Conservation (phyloP, 164 flowering plant genomes). For the Tetrastigma voinierianum region DNA sequence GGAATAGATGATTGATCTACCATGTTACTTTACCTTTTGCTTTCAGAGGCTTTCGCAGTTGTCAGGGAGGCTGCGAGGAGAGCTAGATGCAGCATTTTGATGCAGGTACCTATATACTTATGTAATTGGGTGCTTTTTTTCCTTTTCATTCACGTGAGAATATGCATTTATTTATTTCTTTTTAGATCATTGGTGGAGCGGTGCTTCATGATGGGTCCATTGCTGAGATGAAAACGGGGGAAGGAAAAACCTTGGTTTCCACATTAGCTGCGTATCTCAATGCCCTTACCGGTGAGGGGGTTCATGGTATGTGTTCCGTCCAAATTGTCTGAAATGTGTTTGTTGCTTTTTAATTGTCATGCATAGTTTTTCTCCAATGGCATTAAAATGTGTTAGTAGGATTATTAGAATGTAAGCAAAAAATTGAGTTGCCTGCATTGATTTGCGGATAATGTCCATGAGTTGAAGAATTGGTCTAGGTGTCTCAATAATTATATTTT, state of each 20-base stretch:
- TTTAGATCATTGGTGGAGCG: conserved; percentile 93
- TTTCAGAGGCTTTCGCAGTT: conserved; percentile 95
- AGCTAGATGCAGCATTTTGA: conserved; percentile 99
- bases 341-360: background rate
- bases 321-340: background rate
- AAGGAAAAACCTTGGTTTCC: conserved; percentile 96
- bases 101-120: conserved; percentile 58
- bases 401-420: no score
- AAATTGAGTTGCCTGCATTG: no score
- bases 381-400: no score
- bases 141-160: no score
- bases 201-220: conserved; percentile 98
- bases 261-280: conserved; percentile 97
- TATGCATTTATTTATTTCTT: no score
- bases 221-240: conserved; percentile 99
- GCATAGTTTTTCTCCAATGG: no score
- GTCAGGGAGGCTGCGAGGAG: conserved; percentile 97
- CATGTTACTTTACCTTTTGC: background rate
- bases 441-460: no score
- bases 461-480: no score
- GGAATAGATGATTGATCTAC: background rate
- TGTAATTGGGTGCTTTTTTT: background rate
- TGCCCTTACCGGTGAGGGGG: conserved; percentile 95
- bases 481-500: no score
- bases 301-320: conserved; percentile 63